Conservation (phyloP, 495 filamentous ascomycete genomes). For the Penicillium argentinense region DNA sequence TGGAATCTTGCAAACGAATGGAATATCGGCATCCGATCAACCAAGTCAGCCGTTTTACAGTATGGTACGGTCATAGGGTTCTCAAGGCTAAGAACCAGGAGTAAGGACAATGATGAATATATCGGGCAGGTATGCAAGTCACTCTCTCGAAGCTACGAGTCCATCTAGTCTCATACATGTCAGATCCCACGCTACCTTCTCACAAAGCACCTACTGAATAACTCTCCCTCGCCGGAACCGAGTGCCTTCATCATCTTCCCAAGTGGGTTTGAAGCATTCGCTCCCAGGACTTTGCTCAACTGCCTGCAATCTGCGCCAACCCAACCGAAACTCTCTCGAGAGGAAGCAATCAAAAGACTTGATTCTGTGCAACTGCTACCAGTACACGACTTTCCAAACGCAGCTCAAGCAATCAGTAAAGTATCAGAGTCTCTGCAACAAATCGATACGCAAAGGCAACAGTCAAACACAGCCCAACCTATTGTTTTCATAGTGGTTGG, state of each 20-base stretch:
- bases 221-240: slow-evolving; percentile 10
- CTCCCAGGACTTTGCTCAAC: slow-evolving; percentile 65
- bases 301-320: slow-evolving; percentile 20
- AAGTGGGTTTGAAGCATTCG: slow-evolving; percentile 78
- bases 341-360: slow-evolving; percentile 35
- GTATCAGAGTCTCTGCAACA: slow-evolving; percentile 30
- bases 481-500: slow-evolving; percentile 37
- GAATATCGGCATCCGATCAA: slow-evolving; percentile 20
- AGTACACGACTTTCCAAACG: slow-evolving; percentile 34
- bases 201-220: slow-evolving; percentile 8
- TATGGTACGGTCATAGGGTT: slow-evolving; percentile 39
- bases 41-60: slow-evolving; percentile 24
- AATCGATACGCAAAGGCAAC: slow-evolving; percentile 13
- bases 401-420: slow-evolving; percentile 34
- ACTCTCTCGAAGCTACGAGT: too few species aligned
- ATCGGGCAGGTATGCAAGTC: slow-evolving; percentile 33
- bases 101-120: slow-evolving; percentile 29
- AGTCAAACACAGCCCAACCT: background rate
- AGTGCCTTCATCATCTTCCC: slow-evolving; percentile 59
- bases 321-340: slow-evolving; percentile 23
- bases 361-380: slow-evolving; percentile 42
- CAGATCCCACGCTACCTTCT: slow-evolving; percentile 22
- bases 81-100: slow-evolving; percentile 31
- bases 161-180: background rate
- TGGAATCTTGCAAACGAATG: slow-evolving; percentile 38